Base-by-base conservation (phyloP, 2,329 filamentous ascomycete species). In the Talaromyces atroroseus region DNA sequence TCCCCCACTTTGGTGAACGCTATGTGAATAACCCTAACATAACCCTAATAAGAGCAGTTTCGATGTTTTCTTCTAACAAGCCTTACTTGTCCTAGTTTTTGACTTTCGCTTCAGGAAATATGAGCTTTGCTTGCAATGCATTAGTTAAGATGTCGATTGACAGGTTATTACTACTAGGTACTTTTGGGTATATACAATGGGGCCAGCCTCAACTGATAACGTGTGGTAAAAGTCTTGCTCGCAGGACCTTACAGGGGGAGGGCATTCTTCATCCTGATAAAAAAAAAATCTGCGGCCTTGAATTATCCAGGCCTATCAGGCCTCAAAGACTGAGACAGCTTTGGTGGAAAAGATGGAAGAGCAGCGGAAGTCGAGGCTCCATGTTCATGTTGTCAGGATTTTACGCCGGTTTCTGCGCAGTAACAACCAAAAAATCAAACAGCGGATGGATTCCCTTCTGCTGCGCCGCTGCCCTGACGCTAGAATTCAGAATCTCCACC, bases 401-500 rank as follows among this genome's bases (percentile, higher is more conserved):
- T 36, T 36, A 10, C 3, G 23, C 18, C 36, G 52, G 52, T 32
- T 55, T 54, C 29, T 55, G 52, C 24, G 52, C 29, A 10, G 52
- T 55, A 10, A 49, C 26, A 18, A 55, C 52, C 7, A 55, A 11
- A 26, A 48, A 56, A 51, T 56, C 47, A 45, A 50, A 51, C 36
- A 56, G n/a, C 8, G 54, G 18, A 51, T 56, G 54, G 6, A 42
- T 38, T 24, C 34, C 48, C 42, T 20, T 50, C 32, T 29, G n/a
- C 8, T 49, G 52, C 20, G 23, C 23, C 14, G 48, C 47, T 14
- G n/a, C 29, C 18, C 36, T 21, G 23, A 56, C 46, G 21, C 21
- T 46, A 6, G 46, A 47, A 51, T 56, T 56, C 12, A 56, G 44
- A 24, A 46, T 36, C 23, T 21, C 12, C 21, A 63, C 58, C 5